Conservation (phyloP, 169 alveolate species). For the Cardiosporidium cionae region DNA sequence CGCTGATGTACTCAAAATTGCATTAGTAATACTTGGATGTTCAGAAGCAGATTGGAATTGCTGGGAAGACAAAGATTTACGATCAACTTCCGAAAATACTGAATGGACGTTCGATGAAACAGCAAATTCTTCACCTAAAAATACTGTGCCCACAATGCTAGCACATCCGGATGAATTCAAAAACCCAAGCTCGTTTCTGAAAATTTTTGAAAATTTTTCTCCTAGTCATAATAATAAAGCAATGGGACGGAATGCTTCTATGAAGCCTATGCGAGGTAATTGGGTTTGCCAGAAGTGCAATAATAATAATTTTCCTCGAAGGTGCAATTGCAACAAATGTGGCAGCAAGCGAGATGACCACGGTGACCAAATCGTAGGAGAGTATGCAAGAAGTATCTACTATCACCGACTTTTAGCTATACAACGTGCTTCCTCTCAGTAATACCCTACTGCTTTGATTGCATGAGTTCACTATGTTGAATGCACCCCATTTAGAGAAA, state of each 20-base stretch:
- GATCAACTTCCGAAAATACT: neutral
- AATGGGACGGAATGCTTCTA: too few relatives aligned
- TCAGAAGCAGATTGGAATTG: neutral
- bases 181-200: constrained; percentile 52
- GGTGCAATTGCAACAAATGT: constrained; percentile 56
- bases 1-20: constrained; percentile 13
- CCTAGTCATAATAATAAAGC: too few relatives aligned
- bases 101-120: neutral
- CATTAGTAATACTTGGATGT: constrained; percentile 3
- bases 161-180: constrained; percentile 42
- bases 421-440: too few relatives aligned
- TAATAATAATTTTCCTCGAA: constrained; percentile 55
- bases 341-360: constrained; percentile 33
- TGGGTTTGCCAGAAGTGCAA: constrained; percentile 58
- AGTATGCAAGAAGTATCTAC: constrained; percentile 56
- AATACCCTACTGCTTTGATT: too few relatives aligned
- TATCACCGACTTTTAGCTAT: too few relatives aligned
- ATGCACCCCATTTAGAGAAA: too few relatives aligned
- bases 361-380: constrained; percentile 54
- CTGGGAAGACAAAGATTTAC: neutral
- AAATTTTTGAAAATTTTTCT: constrained; percentile 59
- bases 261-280: too few relatives aligned
- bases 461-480: too few relatives aligned
- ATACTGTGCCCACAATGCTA: constrained; percentile 25
- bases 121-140: constrained; percentile 2